Evolutionary conservation across 2,329 filamentous ascomycete genomes (phyloP), one percentile per base, ranked within the genome.

Genomic region (Colletotrichum chlorophyti): DNA sequence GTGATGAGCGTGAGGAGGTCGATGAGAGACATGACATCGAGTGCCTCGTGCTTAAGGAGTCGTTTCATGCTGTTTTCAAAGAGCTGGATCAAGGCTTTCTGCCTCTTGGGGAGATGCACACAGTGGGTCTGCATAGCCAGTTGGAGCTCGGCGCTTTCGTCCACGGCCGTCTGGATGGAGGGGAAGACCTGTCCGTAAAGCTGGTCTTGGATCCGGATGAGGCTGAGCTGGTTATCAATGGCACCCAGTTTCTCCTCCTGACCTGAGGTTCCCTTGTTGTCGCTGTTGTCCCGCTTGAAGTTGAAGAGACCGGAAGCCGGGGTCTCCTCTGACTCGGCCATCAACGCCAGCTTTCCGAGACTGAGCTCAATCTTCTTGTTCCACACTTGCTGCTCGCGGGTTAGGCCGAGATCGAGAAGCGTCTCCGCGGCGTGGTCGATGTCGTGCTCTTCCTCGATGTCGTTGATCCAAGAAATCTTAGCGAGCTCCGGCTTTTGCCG

Each of bases 391-490:
- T 86, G 83, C 71, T 97, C 93, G 51, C 86, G 85, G 46, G 82
- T 81, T 17, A 88, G 77, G 0, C 91, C 93, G 17, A 93, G 80
- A 7, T 85, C 78, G 38, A 90, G 78, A 42, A 99, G 81, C 1
- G 88, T 89, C 37, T 85, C 77, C 5, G 89, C 88, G 10, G 94
- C 93, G 53, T 85, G 83, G 11, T 84, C 79, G 62, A 92, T 92
- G 66, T 97, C 87, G 58, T 87, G 82, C 69, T 95, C 91, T 21
- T 84, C 83, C 60, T 87, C 81, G 7, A 98, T 83, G 69, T 98
- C 93, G 70, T 99, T 96, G 76, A 99, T 96, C 95, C 95, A 99
- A 45, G 89, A 88, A 40, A 99, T 81, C 66, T 91, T 91, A 24
- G 89, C 88, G 61, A 92, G 86, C 61, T 87, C 82, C 0, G 87